phyloP scores from a whole-genome alignment of 208 protist genomes.

The Tritrichomonas musculus region DNA sequence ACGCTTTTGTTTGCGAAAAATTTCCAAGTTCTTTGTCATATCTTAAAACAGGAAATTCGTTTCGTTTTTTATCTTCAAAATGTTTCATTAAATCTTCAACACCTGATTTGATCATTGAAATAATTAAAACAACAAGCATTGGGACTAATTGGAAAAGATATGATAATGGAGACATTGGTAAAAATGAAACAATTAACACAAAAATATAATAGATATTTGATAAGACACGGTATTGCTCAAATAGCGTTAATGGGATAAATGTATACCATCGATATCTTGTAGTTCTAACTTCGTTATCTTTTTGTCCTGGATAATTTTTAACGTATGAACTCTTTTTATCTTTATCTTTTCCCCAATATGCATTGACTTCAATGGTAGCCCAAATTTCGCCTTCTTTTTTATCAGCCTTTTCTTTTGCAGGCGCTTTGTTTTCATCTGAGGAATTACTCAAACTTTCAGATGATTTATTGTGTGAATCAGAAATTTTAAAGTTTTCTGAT shows the following conservation, averaged over 20 bases:
- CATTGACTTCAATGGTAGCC: too few relatives aligned
- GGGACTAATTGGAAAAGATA: constrained; percentile 29
- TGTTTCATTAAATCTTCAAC: constrained; percentile 34
- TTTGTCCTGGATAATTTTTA: not conserved
- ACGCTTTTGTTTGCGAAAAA: not conserved
- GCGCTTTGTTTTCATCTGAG: too few relatives aligned
- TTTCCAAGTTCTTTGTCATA: not conserved
- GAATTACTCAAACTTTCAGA: too few relatives aligned
- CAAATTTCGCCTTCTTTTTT: too few relatives aligned
- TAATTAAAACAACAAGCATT: constrained; percentile 32
- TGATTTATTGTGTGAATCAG: too few relatives aligned
- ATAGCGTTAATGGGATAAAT: constrained; percentile 39
- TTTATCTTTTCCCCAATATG: too few relatives aligned
- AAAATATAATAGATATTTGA: constrained; percentile 40
- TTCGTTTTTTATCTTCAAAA: not conserved
- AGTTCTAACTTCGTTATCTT: constrained; percentile 32
- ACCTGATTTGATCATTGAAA: constrained; percentile 35
- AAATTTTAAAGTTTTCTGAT: too few relatives aligned
- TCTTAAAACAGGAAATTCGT: not conserved
- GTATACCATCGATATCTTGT: constrained; percentile 27
- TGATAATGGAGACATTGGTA: not conserved
- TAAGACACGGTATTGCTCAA: constrained; percentile 31
- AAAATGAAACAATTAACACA: constrained; percentile 31
- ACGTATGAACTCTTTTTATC: not conserved
- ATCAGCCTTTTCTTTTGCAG: too few relatives aligned